Evolutionary conservation across 805 yeast genomes (phyloP).

Genomic region (Zygoascus tannicola): DNA sequence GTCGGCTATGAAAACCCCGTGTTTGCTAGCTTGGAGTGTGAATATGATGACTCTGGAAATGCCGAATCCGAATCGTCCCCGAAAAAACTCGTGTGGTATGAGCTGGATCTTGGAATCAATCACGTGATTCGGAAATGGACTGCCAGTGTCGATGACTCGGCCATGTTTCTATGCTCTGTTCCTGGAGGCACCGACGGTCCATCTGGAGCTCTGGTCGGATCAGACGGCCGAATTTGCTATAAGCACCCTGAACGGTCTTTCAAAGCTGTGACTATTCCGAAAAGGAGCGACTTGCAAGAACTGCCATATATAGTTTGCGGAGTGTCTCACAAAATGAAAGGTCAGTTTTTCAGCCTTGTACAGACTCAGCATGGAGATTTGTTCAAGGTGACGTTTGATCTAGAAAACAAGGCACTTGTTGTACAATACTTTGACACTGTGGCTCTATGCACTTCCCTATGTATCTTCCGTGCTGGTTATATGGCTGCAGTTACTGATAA

Average conservation of each 20-base stretch:
- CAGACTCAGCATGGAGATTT: constrained; percentile 70
- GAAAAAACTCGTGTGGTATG: constrained; percentile 54
- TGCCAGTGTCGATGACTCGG: constrained; percentile 30
- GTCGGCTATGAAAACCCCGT: constrained; percentile 74
- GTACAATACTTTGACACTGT: constrained; percentile 62
- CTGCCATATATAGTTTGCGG: constrained; percentile 39
- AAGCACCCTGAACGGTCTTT: constrained; percentile 19
- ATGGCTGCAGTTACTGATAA: constrained; percentile 56
- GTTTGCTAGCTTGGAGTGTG: constrained; percentile 72
- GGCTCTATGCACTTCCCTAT: constrained; percentile 45
- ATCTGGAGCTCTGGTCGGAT: constrained; percentile 59
- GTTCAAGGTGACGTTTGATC: constrained; percentile 50
- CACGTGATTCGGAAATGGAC: constrained; percentile 50
- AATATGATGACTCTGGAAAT: constrained; percentile 33
- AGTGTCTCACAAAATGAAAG: constrained; percentile 59
- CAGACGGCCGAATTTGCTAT: constrained; percentile 41
- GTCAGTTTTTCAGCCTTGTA: constrained; percentile 56
- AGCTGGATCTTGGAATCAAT: constrained; percentile 78
- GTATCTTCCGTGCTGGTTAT: constrained; percentile 66
- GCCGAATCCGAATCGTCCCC: constrained; percentile 6
- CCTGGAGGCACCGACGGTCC: constrained; percentile 61
- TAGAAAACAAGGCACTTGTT: constrained; percentile 21
- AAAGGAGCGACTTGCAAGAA: constrained; percentile 37
- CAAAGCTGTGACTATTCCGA: constrained; percentile 34
- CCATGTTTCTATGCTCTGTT: constrained; percentile 51